phyloP scores from a whole-genome alignment of 176 grass and related monocot species.

The Avena eriantha region DNA sequence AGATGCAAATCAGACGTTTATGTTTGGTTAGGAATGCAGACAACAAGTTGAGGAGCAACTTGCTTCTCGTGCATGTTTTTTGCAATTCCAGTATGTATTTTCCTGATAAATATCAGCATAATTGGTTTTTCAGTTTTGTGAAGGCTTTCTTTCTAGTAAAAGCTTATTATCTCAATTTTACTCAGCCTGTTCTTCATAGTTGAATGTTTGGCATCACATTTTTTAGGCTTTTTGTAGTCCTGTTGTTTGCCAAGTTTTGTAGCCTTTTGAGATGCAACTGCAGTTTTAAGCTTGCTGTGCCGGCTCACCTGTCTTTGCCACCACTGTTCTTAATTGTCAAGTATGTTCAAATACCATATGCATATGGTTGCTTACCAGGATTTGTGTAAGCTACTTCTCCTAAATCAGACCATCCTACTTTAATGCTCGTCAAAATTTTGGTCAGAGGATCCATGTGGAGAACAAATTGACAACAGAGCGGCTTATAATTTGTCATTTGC shows the following conservation, averaged over 20 bases:
- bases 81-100: not conserved
- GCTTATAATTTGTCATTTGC: not conserved
- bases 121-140: not conserved
- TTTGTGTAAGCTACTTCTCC: not conserved
- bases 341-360: not conserved
- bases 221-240: not conserved
- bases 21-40: conserved; percentile 1
- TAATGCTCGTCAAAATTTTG: not conserved
- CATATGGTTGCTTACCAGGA: not conserved
- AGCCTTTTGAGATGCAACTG: conserved; percentile 1
- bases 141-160: not conserved
- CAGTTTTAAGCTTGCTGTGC: not conserved
- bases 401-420: not conserved
- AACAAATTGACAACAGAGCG: not conserved
- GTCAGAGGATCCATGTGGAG: not conserved
- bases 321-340: not conserved
- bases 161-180: not conserved
- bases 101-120: not conserved
- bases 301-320: not conserved
- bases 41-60: not conserved
- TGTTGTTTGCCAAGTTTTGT: not conserved
- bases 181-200: not conserved
- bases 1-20: not conserved
- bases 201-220: not conserved
- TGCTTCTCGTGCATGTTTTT: not conserved